Evolutionary conservation across 148 eudicot species (phyloP).

Genomic region (Heliamphora exappendiculata): DNA sequence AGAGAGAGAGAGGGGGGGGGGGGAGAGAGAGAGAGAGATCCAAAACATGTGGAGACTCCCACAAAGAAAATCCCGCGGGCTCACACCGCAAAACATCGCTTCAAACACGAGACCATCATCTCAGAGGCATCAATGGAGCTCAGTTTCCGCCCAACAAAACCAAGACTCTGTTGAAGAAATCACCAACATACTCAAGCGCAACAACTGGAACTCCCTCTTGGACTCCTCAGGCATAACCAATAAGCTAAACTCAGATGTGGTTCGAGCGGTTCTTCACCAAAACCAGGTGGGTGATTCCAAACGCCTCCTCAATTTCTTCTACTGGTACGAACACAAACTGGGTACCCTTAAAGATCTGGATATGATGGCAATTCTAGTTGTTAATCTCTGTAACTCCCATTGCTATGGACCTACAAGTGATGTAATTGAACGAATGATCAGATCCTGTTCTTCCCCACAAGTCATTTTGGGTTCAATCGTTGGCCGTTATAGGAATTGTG

Average conservation of each 20-base stretch:
- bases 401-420: slow-evolving; percentile 33
- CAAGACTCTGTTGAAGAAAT: slow-evolving; percentile 21
- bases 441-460: slow-evolving; percentile 8
- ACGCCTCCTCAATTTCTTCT: slow-evolving; percentile 57
- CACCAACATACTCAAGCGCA: slow-evolving; percentile 35
- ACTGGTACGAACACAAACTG: slow-evolving; percentile 49
- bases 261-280: slow-evolving; percentile 50
- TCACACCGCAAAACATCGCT: neutral
- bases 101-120: neutral
- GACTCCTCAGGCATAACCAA: slow-evolving; percentile 38
- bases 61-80: neutral
- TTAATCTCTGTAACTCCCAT: slow-evolving; percentile 45
- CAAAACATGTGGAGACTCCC: slow-evolving; percentile 5
- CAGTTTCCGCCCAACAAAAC: neutral
- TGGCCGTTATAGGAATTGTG: slow-evolving; percentile 29
- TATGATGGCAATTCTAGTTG: slow-evolving; percentile 44
- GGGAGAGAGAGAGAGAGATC: neutral
- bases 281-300: slow-evolving; percentile 39
- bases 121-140: neutral
- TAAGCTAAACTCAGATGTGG: slow-evolving; percentile 63
- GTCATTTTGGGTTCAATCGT: slow-evolving; percentile 37
- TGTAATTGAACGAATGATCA: slow-evolving; percentile 43
- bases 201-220: slow-evolving; percentile 47
- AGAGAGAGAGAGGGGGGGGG: neutral
- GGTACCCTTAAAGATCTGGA: slow-evolving; percentile 49